Conservation (phyloP, 1,284 basidiomycete genomes). For the Nidula niveotomentosa region DNA sequence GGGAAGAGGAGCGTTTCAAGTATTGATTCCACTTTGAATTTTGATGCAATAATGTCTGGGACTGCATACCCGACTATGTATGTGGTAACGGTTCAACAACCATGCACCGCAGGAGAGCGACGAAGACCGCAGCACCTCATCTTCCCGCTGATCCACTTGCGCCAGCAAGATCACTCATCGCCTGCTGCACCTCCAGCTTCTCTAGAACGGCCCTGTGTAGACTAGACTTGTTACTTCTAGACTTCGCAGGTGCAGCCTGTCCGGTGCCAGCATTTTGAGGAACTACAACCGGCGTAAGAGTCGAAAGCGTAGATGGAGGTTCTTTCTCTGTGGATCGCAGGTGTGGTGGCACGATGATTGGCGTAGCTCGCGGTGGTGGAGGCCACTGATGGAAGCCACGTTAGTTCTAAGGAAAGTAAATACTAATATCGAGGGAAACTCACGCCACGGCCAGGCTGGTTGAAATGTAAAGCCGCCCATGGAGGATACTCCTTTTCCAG, state of each 20-base stretch:
- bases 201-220: slow-evolving; percentile 75
- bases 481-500: slow-evolving; percentile 79
- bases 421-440: slow-evolving; percentile 23
- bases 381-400: slow-evolving; percentile 58
- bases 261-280: not conserved
- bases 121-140: not conserved
- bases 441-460: slow-evolving; percentile 76
- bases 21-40: too few species aligned
- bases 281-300: slow-evolving; percentile 7
- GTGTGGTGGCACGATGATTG: slow-evolving; percentile 70
- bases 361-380: slow-evolving; percentile 70
- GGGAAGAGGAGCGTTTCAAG: too few species aligned
- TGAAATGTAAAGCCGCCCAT: slow-evolving; percentile 82
- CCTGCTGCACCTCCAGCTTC: slow-evolving; percentile 69
- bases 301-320: slow-evolving; percentile 4
- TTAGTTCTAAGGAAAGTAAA: not conserved
- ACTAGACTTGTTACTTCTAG: slow-evolving; percentile 53
- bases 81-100: too few species aligned
- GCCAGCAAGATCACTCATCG: slow-evolving; percentile 57
- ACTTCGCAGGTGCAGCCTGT: slow-evolving; percentile 5
- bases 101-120: not conserved
- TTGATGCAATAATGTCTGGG: too few species aligned
- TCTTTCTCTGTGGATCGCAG: slow-evolving; percentile 31
- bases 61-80: too few species aligned
- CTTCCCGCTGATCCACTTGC: slow-evolving; percentile 1